Percentiles rank a stretch among this genome's conserved stretches.
These are phyloP conservation scores for Nemania sp. DNA, from an alignment of 2,329 filamentous ascomycete genomes.

Conservation along the genomic window DNA sequence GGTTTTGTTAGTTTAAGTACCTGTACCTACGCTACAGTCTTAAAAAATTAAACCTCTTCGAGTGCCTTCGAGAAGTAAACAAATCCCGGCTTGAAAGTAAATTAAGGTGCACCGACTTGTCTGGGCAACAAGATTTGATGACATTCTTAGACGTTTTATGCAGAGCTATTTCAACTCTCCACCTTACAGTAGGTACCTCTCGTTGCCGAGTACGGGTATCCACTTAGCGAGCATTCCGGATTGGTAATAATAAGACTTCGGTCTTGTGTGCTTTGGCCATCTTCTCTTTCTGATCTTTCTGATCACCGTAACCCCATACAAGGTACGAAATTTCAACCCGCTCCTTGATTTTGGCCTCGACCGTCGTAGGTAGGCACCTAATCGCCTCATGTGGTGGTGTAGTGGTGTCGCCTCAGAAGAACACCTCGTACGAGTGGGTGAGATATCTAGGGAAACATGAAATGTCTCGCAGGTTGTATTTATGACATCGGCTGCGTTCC, in stretches of 20 bases:
- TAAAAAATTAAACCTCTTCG: too few species aligned
- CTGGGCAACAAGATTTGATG: slow-evolving; percentile 39
- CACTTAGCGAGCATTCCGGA: not conserved
- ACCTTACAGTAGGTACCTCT: not conserved
- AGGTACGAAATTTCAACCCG: too few species aligned
- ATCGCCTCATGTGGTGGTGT: too few species aligned
- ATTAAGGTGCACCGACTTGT: slow-evolving; percentile 26
- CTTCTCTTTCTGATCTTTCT: too few species aligned
- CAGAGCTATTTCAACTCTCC: not conserved
- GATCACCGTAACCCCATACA: too few species aligned
- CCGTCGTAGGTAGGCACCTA: too few species aligned
- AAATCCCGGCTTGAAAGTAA: slow-evolving; percentile 23
- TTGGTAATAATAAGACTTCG: not conserved
- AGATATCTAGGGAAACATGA: not conserved
- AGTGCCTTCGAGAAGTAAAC: slow-evolving; percentile 20
- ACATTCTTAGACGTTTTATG: slow-evolving; percentile 26
- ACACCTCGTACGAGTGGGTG: not conserved
- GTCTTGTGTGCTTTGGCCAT: not conserved
- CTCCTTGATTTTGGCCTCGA: too few species aligned
- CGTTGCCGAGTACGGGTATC: not conserved
- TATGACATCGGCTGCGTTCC: not conserved
- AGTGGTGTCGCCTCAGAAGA: too few species aligned
- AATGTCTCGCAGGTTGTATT: too few species aligned
- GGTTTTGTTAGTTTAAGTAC: not conserved
- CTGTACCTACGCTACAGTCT: not conserved